Base-by-base conservation (phyloP, 352 stramenopile genomes). In the Globisporangium barbulae region DNA sequence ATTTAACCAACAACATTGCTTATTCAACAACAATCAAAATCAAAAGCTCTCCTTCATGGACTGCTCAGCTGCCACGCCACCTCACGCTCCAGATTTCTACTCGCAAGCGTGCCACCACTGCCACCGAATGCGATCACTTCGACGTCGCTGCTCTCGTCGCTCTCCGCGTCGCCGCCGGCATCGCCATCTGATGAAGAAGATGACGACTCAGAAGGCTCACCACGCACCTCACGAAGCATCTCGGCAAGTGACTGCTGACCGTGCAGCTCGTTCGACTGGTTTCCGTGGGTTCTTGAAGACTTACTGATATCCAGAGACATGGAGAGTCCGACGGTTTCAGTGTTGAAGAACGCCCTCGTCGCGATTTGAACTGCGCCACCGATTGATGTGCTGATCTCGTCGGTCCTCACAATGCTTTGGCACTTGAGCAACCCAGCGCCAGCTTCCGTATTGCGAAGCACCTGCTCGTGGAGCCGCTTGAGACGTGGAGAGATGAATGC, bases 401-500 rank as follows among this genome's bases (percentile, higher is more conserved):
- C 59, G 13, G 49, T 31, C 5, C 19, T 7, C 2, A 67, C 41
- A 10, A 70, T 45, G 25, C 19, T 52, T 22, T 67, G 35, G 53
- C 44, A 61, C 33, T 67, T 65, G 21, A 57, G 41, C 30, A 59
- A 12, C n/a, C 39, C 61, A 3, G 61, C 48, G n/a, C 73, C 73
- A 22, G 65, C 60, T 7, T 80, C 70, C 1, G 60, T 76, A 6
- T 47, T 45, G 4, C 64, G 67, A 15, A 68, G 55, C 4, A 82
- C 58, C 49, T 85, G 74, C 22, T 76, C 52, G 45, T 81, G 75
- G 2, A 89, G 55, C 41, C 78, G 65, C 39, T 63, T 70, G 0
- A 86, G 49, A 13, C 78, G 70, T 41, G 78, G 80, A 10, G 76
- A 87, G 15, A 85, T 60, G 35, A 77, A 74, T 12, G 68, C n/a